phyloP scores from a whole-genome alignment of 2,329 filamentous ascomycete species.

The Laburnicola sp. region DNA sequence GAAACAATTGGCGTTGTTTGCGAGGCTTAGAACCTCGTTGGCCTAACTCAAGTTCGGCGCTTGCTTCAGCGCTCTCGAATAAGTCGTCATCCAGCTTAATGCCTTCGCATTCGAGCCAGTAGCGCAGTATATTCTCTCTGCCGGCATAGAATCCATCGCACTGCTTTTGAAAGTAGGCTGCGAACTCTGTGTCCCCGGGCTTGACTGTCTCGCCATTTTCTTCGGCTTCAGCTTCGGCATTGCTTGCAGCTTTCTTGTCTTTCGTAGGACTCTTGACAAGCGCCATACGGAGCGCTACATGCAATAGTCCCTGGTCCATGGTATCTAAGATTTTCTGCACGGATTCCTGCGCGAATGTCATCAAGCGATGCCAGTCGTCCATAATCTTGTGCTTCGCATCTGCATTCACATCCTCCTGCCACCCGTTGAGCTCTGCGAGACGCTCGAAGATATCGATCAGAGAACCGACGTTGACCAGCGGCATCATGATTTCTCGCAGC shows the following conservation, averaged over 20 bases:
- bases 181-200: constrained; percentile 65
- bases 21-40: constrained; percentile 40
- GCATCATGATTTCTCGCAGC: constrained; percentile 65
- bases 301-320: constrained; percentile 69
- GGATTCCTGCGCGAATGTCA: constrained; percentile 69
- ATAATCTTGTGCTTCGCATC: constrained; percentile 39
- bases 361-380: constrained; percentile 71
- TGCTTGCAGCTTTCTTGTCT: constrained; percentile 36
- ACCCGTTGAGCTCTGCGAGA: constrained; percentile 62
- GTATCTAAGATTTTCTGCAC: constrained; percentile 65
- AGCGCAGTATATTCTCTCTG: constrained; percentile 54
- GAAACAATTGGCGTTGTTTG: constrained; percentile 69
- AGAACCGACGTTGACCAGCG: constrained; percentile 68
- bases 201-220: constrained; percentile 50
- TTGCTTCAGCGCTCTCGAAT: constrained; percentile 49
- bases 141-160: constrained; percentile 59
- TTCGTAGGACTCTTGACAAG: constrained; percentile 55
- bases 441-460: constrained; percentile 74
- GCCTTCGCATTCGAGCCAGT: constrained; percentile 52
- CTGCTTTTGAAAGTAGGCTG: constrained; percentile 57
- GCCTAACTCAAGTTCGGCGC: constrained; percentile 42
- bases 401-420: constrained; percentile 45
- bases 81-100: constrained; percentile 56
- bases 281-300: constrained; percentile 60
- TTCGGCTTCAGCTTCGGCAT: constrained; percentile 57